Percentiles rank a stretch among this genome's conserved stretches.
phyloP scores from a whole-genome alignment of 768 basidiomycete genomes.

The Grammothele lineata region DNA sequence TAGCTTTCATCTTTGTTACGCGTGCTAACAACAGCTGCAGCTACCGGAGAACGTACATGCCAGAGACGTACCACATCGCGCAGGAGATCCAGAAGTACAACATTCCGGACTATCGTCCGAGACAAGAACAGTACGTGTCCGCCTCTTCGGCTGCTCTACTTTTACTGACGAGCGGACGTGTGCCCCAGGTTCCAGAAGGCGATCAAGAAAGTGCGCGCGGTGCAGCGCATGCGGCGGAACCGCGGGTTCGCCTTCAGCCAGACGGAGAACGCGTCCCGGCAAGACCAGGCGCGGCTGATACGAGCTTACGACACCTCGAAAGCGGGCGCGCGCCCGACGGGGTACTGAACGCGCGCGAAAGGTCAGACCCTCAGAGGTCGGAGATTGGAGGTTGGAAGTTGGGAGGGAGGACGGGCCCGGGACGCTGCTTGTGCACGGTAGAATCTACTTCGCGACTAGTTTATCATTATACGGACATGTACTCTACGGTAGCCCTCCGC shows the following conservation, averaged over 20 bases:
- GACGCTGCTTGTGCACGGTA: too few relatives aligned
- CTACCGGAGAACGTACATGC: slow-evolving; percentile 86
- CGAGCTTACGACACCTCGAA: slow-evolving; percentile 87
- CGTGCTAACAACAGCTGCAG: slow-evolving; percentile 35
- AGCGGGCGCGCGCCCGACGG: slow-evolving; percentile 64
- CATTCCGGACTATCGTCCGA: slow-evolving; percentile 91
- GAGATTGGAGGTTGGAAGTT: too few relatives aligned
- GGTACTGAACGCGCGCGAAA: slow-evolving; percentile 39
- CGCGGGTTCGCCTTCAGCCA: slow-evolving; percentile 98
- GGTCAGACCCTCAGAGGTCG: too few relatives aligned
- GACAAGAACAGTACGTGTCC: slow-evolving; percentile 86
- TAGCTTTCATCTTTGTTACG: slow-evolving; percentile 12
- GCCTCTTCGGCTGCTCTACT: neutral
- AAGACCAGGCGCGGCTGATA: slow-evolving; percentile 85
- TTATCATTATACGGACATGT: slow-evolving; percentile 25
- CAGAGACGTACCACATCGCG: slow-evolving; percentile 94
- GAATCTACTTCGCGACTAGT: too few relatives aligned
- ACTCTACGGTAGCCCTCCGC: slow-evolving; percentile 14
- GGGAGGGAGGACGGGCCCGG: too few relatives aligned
- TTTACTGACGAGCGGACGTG: slow-evolving; percentile 1
- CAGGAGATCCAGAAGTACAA: slow-evolving; percentile 99
- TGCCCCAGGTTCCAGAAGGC: slow-evolving; percentile 87
- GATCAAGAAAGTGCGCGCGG: slow-evolving; percentile 99
- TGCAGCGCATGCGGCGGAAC: slow-evolving; percentile 93
- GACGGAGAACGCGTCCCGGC: slow-evolving; percentile 79